Evolutionary conservation across 495 filamentous ascomycete genomes (phyloP).

Genomic region (Talaromyces trachyspermus): DNA sequence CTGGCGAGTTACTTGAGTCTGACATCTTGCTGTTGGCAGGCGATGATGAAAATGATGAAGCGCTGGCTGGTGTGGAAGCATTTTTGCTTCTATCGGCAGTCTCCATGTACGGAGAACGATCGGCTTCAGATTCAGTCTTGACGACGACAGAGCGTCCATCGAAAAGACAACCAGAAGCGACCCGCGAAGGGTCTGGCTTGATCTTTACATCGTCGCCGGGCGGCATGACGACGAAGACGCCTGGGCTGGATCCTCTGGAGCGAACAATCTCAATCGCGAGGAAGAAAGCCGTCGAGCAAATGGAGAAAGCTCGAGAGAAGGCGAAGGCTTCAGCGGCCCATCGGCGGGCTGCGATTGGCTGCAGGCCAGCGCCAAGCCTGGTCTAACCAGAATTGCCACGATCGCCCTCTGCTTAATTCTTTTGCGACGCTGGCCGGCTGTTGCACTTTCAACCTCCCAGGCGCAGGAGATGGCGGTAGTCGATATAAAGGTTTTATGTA

Average conservation of each 20-base stretch:
- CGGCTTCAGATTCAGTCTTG: constrained; percentile 17
- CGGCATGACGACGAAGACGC: constrained; percentile 41
- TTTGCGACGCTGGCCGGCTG: neutral
- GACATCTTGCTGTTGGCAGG: constrained; percentile 29
- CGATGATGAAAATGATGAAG: constrained; percentile 1
- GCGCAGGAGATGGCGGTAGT: too few relatives aligned
- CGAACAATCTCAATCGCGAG: neutral
- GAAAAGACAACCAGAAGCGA: constrained; percentile 17
- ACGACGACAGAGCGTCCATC: constrained; percentile 11
- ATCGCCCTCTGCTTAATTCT: neutral
- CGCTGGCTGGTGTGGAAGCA: neutral
- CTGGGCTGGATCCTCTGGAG: neutral
- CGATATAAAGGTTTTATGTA: too few relatives aligned
- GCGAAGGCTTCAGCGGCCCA: constrained; percentile 7
- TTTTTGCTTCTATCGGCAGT: neutral
- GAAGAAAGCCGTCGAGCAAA: constrained; percentile 1
- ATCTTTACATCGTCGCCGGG: constrained; percentile 39
- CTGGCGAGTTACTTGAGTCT: constrained; percentile 25
- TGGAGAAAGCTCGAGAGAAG: constrained; percentile 7
- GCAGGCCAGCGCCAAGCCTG: constrained; percentile 6
- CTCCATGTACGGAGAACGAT: constrained; percentile 6
- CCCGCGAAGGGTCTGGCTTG: constrained; percentile 21
- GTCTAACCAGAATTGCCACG: constrained; percentile 5
- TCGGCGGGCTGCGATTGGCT: constrained; percentile 7
- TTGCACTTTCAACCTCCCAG: too few relatives aligned